A percentile compares a stretch with the other conserved stretches of the same genome.
Evolutionary conservation across 139 green algal genomes (phyloP).

Genomic region (Tetratostichococcus sp.): DNA sequence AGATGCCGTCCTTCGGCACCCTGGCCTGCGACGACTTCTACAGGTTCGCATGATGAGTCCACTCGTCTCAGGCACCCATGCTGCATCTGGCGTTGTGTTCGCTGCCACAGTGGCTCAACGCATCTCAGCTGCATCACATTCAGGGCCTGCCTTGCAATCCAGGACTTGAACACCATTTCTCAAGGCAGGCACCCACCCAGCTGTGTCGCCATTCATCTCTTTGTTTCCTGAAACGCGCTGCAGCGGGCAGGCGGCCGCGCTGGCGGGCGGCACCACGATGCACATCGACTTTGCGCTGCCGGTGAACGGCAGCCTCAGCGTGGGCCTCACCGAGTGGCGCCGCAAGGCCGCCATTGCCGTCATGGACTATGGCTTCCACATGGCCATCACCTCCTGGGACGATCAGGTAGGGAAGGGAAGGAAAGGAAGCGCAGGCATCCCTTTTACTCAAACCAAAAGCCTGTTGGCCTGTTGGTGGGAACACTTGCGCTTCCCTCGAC

Average conservation of each 20-base stretch:
- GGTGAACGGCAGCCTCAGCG: constrained; percentile 61
- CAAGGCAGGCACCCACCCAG: no score
- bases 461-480: no score
- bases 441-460: no score
- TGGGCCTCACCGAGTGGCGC: constrained; percentile 55
- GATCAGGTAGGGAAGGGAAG: constrained; percentile 44
- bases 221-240: background rate
- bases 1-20: constrained; percentile 92
- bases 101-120: no score
- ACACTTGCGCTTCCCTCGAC: no score
- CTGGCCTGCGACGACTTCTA: constrained; percentile 78
- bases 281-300: constrained; percentile 97
- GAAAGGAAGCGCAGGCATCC: no score
- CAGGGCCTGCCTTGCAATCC: no score
- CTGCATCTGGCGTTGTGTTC: no score
- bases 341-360: constrained; percentile 53
- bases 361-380: constrained; percentile 96
- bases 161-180: no score
- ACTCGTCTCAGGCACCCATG: no score
- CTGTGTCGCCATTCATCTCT: background rate
- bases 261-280: constrained; percentile 94
- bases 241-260: constrained; percentile 76
- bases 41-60: no score
- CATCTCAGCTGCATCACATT: no score
- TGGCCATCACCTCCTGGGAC: constrained; percentile 89